Evolutionary conservation across 129 eudicot genomes (phyloP).

Genomic region (sunflower (Helianthus annuus)): HanXRQr2.0-SUNRISE NC_035436.2:42473983-42474482

Average conservation of each 20-base stretch:
- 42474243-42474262: no score
- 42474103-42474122: no score
- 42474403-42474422: background rate
- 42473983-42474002: background rate
- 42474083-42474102: no score
- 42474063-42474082: slow-evolving; percentile 60
- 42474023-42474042: slow-evolving; percentile 64
- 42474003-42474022: background rate
- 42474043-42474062: slow-evolving; percentile 67
- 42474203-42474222: slow-evolving; percentile 17
- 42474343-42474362: background rate
- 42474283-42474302: background rate
- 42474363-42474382: background rate
- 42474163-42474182: background rate
- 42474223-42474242: background rate
- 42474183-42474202: background rate
- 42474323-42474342: background rate
- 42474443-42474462: background rate
- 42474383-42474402: background rate
- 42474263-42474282: background rate
- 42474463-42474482: no score
- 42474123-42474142: no score
- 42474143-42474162: no score
- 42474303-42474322: background rate
- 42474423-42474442: background rate